Evolutionary conservation across 352 stramenopile genomes (phyloP), one percentile per base, ranked within the genome.

Genomic region (Aphanomyces astaci): DNA sequence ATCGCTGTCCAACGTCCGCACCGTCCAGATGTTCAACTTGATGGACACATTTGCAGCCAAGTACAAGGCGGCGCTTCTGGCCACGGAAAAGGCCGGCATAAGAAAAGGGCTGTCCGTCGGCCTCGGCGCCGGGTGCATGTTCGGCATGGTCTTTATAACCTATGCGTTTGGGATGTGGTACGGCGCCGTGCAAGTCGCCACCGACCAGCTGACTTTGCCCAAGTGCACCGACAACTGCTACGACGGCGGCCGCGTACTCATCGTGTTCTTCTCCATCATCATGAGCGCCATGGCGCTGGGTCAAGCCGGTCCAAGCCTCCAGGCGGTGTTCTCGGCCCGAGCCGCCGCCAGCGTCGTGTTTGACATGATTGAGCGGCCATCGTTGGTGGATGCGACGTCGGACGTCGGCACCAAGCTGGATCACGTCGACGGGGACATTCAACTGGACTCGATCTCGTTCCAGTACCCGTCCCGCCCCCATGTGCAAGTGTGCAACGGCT

Each of bases 361-460:
- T 45, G 36, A 64, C 4, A 63, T 63, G 62, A 68, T 68, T 64
- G 52, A 63, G 24, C 43, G 62, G 2, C 3, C 19, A 2, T 68
- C 62, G 36, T 22, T 5, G 1, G 52, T 68, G n/a, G 70, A 89
- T 28, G 78, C 79, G 4, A 56, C 76, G 1, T 75, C 67, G 46
- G 74, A 84, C 7, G 19, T 52, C 27, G 76, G 75, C 55, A 78
- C 75, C 46, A 76, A 56, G 30, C 60, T 76, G 10, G 54, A 66
- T 46, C 27, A 71, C 36, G 76, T 92, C 10, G 70, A 57, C 60
- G 75, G 86, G 13, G 62, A 72, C 10, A 88, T 89, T 70, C 59
- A 81, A 32, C 81, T 99, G 70, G 82, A 88, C 17, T 83, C 92
- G 62, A 92, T 99, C 4, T 76, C 75, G 0, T 90, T 90, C 27